Evolutionary conservation across 2,329 filamentous ascomycete genomes (phyloP).

Genomic region (Paramyrothecium roridum): DNA sequence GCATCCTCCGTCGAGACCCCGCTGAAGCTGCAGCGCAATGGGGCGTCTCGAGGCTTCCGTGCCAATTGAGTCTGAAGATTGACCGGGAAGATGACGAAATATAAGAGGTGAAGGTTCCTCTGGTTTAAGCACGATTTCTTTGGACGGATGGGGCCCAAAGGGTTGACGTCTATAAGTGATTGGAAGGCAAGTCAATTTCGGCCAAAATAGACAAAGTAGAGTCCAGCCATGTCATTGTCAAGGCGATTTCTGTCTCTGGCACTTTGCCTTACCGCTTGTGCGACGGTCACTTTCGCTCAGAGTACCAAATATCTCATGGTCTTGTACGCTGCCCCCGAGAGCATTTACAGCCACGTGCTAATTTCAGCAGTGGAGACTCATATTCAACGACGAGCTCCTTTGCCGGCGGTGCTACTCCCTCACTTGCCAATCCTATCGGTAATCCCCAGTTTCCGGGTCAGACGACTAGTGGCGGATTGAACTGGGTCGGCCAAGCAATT

Average conservation of each 20-base stretch:
- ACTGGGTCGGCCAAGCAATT: conserved; percentile 15
- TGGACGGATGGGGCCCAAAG: neutral
- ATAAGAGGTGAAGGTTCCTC: neutral
- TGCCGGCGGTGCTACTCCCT: neutral
- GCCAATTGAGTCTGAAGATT: neutral
- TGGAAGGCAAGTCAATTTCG: neutral
- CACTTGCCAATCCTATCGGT: conserved; percentile 7
- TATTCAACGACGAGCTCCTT: conserved; percentile 9
- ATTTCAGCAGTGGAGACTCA: conserved; percentile 11
- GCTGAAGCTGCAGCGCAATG: neutral
- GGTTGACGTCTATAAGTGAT: neutral
- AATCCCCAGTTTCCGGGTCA: conserved; percentile 12
- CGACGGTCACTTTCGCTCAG: neutral
- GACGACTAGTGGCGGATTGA: conserved; percentile 13
- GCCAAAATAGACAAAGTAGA: neutral
- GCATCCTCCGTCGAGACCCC: neutral
- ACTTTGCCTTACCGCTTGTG: neutral
- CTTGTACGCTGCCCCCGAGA: neutral
- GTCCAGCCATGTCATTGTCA: neutral
- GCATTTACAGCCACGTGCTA: neutral
- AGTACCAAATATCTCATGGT: conserved; percentile 1
- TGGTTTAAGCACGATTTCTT: neutral
- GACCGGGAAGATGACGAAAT: neutral
- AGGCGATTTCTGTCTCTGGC: neutral
- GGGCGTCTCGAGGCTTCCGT: no score